A percentile compares a stretch with the other conserved stretches of the same genome.
phyloP scores from a whole-genome alignment of 2,329 filamentous ascomycete genomes.

The Colletotrichum sp. region DNA sequence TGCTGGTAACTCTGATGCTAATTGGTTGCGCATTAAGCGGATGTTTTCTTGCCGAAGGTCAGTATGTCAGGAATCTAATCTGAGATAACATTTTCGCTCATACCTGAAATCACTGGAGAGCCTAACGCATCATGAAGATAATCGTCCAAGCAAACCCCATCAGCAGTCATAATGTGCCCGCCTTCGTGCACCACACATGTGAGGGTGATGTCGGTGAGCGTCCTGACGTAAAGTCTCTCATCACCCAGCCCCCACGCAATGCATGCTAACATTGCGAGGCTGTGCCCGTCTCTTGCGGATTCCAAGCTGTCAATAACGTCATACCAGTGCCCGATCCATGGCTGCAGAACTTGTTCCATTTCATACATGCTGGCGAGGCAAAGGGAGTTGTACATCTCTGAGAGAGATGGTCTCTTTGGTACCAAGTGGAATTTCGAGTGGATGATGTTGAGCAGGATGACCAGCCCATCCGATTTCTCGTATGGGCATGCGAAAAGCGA shows the following conservation, averaged over 20 bases:
- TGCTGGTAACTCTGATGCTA: conserved; percentile 1
- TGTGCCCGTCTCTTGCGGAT: background rate
- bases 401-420: background rate
- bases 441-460: conserved; percentile 10
- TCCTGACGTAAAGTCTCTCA: background rate
- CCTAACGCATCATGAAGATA: conserved; percentile 6
- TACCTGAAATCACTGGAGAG: conserved; percentile 8
- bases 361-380: conserved; percentile 12
- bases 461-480: conserved; percentile 1
- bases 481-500: conserved; percentile 1
- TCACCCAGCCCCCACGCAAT: conserved; percentile 9
- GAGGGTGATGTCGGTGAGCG: background rate
- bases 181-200: background rate
- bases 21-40: background rate
- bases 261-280: background rate
- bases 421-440: background rate
- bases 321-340: conserved; percentile 11
- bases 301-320: background rate
- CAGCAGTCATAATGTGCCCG: background rate
- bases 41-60: background rate
- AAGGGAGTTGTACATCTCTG: background rate
- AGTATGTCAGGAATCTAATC: background rate
- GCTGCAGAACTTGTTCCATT: conserved; percentile 9
- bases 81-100: background rate
- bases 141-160: background rate